These are phyloP conservation scores for Aspergillus baeticus DNA, from an alignment of 495 filamentous ascomycete species.

Conservation along the genomic window DNA sequence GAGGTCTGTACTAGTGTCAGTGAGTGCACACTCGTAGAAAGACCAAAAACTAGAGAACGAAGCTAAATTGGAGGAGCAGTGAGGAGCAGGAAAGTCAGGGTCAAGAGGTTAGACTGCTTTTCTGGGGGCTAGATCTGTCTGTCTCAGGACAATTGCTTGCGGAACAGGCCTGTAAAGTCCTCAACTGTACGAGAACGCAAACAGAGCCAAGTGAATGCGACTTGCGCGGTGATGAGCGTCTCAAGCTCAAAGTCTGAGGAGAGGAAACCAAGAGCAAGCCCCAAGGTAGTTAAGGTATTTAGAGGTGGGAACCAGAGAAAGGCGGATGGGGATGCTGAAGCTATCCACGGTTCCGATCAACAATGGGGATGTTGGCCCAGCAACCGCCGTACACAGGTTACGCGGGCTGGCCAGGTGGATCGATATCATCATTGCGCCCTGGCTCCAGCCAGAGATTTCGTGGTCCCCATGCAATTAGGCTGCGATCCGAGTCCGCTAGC, in stretches of 20 bases:
- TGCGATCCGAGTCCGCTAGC: conserved; percentile 14
- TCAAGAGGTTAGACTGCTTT: conserved; percentile 17
- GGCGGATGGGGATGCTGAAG: conserved; percentile 29
- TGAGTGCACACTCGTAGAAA: conserved; percentile 29
- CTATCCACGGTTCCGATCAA: conserved; percentile 46
- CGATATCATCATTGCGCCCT: conserved; percentile 17
- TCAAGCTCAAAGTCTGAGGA: conserved; percentile 11
- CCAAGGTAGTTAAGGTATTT: conserved; percentile 31
- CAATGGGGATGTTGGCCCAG: conserved; percentile 45
- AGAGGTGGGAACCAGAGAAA: conserved; percentile 31
- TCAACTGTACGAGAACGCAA: conserved; percentile 8
- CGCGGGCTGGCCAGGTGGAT: conserved; percentile 18
- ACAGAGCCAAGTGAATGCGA: background rate
- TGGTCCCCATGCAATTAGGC: conserved; percentile 20
- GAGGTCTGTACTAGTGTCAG: conserved; percentile 40
- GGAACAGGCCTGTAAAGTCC: background rate
- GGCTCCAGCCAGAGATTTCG: conserved; percentile 12
- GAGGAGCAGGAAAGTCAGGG: conserved; percentile 18
- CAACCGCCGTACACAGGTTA: conserved; percentile 26
- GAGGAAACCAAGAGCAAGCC: conserved; percentile 23
- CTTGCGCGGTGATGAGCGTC: conserved; percentile 4
- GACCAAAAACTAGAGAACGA: conserved; percentile 18
- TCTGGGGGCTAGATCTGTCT: conserved; percentile 15
- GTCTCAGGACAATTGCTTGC: background rate
- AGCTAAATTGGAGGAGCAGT: conserved; percentile 17